Evolutionary conservation across 768 basidiomycete genomes (phyloP).

Genomic region (Rhodotorula kratochvilovae): DNA sequence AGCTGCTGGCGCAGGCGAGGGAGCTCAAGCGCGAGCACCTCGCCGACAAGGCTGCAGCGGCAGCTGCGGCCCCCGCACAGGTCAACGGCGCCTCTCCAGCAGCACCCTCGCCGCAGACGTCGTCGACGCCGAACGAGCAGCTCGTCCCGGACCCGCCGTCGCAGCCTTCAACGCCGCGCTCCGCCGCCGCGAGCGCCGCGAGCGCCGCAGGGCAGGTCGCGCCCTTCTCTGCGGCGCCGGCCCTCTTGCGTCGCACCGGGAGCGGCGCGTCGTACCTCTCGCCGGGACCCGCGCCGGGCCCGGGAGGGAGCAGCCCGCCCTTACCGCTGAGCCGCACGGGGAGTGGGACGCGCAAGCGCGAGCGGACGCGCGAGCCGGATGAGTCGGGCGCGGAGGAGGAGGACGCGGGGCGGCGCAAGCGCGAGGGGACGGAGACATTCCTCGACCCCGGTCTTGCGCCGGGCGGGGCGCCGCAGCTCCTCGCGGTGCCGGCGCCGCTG

Average conservation of each 20-base stretch:
- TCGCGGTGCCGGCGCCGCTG: neutral
- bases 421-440: neutral
- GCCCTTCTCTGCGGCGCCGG: neutral
- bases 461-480: neutral
- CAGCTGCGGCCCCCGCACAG: neutral
- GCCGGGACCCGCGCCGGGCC: neutral
- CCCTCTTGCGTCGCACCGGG: neutral
- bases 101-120: neutral
- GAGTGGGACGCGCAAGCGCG: neutral
- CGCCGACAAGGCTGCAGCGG: neutral
- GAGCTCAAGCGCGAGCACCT: neutral
- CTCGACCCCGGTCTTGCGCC: no score
- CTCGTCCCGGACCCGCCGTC: neutral
- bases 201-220: constrained; percentile 1
- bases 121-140: neutral
- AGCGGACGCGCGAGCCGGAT: neutral
- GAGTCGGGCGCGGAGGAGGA: neutral
- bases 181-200: neutral
- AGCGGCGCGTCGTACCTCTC: neutral
- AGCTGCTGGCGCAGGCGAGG: neutral
- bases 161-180: neutral
- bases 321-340: neutral
- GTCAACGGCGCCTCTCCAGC: no score
- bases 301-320: no score
- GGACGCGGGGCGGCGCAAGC: neutral